Percentiles rank a stretch among this genome's conserved stretches.
Conservation (phyloP, 768 basidiomycete species). For the Collybia mongolica region DNA sequence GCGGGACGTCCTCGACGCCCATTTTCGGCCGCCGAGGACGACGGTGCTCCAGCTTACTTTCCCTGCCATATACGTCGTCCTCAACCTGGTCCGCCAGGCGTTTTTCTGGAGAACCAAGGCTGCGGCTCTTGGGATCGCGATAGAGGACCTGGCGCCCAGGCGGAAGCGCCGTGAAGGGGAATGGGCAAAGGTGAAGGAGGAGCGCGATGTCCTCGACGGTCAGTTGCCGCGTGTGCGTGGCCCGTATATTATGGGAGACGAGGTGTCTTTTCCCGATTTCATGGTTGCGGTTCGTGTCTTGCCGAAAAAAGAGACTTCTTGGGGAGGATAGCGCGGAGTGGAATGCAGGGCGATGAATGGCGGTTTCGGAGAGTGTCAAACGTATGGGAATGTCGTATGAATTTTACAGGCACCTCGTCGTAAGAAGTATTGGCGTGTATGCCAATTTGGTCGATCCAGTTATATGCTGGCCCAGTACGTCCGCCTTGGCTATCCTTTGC, state of each 20-base stretch:
- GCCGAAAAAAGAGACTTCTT: slow-evolving; percentile 19
- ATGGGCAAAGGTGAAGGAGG: slow-evolving; percentile 24
- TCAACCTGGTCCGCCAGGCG: slow-evolving; percentile 28
- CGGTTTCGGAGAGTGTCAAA: no score
- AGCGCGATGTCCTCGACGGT: slow-evolving; percentile 16
- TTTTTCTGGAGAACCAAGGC: slow-evolving; percentile 30
- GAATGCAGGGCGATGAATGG: slow-evolving; percentile 26
- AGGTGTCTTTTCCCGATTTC: slow-evolving; percentile 29
- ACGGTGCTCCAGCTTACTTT: slow-evolving; percentile 14
- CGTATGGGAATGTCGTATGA: no score
- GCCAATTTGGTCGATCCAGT: no score
- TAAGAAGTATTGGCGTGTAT: no score
- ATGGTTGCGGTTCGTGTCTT: slow-evolving; percentile 20
- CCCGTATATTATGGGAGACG: slow-evolving; percentile 23
- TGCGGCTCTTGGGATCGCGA: slow-evolving; percentile 20
- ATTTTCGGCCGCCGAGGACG: background rate
- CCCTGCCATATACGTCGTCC: slow-evolving; percentile 14
- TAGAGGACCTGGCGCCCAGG: slow-evolving; percentile 29
- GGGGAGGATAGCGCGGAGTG: slow-evolving; percentile 26
- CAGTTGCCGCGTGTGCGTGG: slow-evolving; percentile 13
- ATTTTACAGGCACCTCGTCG: no score
- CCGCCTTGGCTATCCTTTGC: no score
- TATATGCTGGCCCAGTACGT: no score
- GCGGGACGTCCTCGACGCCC: background rate
- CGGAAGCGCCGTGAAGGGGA: slow-evolving; percentile 24